Percentiles rank a stretch among this genome's conserved stretches.
These are phyloP conservation scores for Phytophthora foliorum DNA, from an alignment of 352 stramenopile genomes.

Conservation along the genomic window DNA sequence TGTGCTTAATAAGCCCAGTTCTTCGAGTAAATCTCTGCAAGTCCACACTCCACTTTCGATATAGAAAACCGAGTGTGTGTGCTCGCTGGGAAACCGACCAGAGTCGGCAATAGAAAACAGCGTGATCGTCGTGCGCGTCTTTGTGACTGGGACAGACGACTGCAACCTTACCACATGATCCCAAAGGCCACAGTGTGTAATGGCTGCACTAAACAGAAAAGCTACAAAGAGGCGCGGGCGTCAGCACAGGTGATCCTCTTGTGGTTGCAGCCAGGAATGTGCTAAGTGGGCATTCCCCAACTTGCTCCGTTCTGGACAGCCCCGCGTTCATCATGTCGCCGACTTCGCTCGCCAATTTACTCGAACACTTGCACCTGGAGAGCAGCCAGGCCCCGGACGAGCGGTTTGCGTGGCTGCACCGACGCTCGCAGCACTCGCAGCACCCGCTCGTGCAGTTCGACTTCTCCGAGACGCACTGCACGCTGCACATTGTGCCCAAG, in stretches of 20 bases:
- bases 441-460: slow-evolving; percentile 33
- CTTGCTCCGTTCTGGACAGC: slow-evolving; percentile 1
- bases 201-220: slow-evolving; percentile 18
- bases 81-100: not conserved
- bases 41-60: too few relatives aligned
- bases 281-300: slow-evolving; percentile 13
- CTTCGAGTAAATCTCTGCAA: too few relatives aligned
- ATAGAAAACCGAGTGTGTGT: too few relatives aligned
- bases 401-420: slow-evolving; percentile 29
- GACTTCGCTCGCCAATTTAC: slow-evolving; percentile 20
- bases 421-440: slow-evolving; percentile 27
- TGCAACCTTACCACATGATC: not conserved
- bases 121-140: not conserved
- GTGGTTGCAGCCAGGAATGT: too few relatives aligned
- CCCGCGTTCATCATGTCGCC: slow-evolving; percentile 6
- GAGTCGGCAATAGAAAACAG: not conserved
- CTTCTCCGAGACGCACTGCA: slow-evolving; percentile 28
- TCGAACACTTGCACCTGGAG: slow-evolving; percentile 32
- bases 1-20: too few relatives aligned
- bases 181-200: too few relatives aligned
- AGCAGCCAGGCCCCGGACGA: slow-evolving; percentile 29
- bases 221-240: slow-evolving; percentile 7
- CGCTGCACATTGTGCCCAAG: slow-evolving; percentile 22
- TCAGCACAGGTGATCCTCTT: not conserved
- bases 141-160: too few relatives aligned